Evolutionary conservation across 208 protist species (phyloP).

Genomic region (Trypanosoma vivax): DNA sequence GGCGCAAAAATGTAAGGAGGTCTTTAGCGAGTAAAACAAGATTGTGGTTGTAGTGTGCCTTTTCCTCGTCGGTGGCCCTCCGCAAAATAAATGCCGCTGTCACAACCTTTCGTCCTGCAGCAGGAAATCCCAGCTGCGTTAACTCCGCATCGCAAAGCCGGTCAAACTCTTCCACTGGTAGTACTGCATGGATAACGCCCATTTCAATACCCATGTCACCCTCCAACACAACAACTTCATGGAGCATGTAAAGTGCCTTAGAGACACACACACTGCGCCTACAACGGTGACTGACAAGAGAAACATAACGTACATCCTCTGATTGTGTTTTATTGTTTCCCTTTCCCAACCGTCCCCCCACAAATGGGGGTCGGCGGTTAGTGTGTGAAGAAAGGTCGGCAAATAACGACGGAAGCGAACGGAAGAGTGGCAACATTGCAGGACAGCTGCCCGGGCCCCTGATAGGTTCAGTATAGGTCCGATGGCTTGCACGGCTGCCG

Average conservation of each 20-base stretch:
- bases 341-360: background rate
- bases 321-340: background rate
- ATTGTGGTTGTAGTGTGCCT: conserved; percentile 1
- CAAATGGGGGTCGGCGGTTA: conserved; percentile 5
- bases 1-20: conserved; percentile 13
- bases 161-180: conserved; percentile 31
- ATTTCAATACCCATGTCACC: conserved; percentile 77
- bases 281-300: conserved; percentile 44
- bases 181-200: conserved; percentile 23
- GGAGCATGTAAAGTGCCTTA: conserved; percentile 12
- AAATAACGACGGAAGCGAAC: conserved; percentile 6
- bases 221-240: conserved; percentile 61
- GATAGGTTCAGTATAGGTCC: too few species aligned
- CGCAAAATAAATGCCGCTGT: conserved; percentile 22
- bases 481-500: background rate
- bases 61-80: conserved; percentile 14
- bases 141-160: conserved; percentile 17
- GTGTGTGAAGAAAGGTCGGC: conserved; percentile 3
- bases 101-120: conserved; percentile 11
- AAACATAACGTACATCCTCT: conserved; percentile 26
- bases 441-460: too few species aligned
- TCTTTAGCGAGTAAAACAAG: conserved; percentile 16
- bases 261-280: conserved; percentile 32
- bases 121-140: conserved; percentile 14
- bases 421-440: background rate